Evolutionary conservation across 139 green algal genomes (phyloP).

Genomic region (Picochlorum sp.): DNA sequence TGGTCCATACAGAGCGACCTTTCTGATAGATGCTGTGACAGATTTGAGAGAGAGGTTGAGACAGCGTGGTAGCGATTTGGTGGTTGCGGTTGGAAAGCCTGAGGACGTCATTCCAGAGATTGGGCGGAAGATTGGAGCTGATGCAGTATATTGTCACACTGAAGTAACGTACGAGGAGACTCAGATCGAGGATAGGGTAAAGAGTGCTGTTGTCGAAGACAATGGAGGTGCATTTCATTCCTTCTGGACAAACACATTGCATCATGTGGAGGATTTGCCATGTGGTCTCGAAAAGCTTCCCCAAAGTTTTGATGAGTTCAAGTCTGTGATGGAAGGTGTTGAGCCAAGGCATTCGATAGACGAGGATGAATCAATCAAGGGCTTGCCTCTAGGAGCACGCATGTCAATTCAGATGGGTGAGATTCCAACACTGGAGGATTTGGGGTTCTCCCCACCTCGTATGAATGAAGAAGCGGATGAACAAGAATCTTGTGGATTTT

Average conservation of each 20-base stretch:
- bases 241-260: conserved; percentile 59
- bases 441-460: conserved; percentile 36
- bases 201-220: conserved; percentile 28
- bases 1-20: conserved; percentile 28
- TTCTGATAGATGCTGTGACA: conserved; percentile 48
- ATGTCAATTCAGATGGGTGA: conserved; percentile 31
- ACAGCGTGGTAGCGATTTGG: conserved; percentile 35
- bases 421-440: conserved; percentile 50
- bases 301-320: conserved; percentile 41
- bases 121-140: conserved; percentile 9
- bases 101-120: conserved; percentile 39
- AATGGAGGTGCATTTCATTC: conserved; percentile 34
- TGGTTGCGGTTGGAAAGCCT: conserved; percentile 46
- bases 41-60: conserved; percentile 40
- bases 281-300: conserved; percentile 52
- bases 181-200: conserved; percentile 42
- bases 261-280: conserved; percentile 61
- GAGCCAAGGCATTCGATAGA: conserved; percentile 24
- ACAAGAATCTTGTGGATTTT: not conserved
- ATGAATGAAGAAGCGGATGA: not conserved
- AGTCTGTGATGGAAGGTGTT: conserved; percentile 16
- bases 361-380: conserved; percentile 30
- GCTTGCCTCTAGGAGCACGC: conserved; percentile 26
- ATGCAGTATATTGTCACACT: conserved; percentile 51
- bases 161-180: conserved; percentile 67